Base-by-base conservation (phyloP, 768 basidiomycete genomes). In the Auriscalpium microsporum region DNA sequence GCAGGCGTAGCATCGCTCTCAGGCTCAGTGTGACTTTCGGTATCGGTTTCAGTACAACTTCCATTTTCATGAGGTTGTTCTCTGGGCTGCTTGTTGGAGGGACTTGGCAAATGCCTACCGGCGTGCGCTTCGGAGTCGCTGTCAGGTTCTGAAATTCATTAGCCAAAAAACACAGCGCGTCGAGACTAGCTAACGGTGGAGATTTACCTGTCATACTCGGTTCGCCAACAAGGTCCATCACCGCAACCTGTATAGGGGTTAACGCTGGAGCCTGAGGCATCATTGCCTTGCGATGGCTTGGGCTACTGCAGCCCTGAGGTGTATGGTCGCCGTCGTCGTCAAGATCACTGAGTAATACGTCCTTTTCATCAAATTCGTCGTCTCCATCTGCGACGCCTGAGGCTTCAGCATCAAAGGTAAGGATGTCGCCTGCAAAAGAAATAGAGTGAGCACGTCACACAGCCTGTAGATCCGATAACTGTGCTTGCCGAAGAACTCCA, bases 131-230 rank as follows among this genome's bases (percentile, higher is more conserved):
- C 35, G 5, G 23, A 17, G 1, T 52, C 52, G 52, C 60, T 59
- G 56, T 73, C 72, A 34, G 72, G 47, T 58, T 75, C 72, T 47
- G 48, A 37, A 37, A 33, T 17, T 23, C 28, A 47, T 33, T 53
- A 10, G 37, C 17, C 28, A 52, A 36, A 21, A 52, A 36, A 21
- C 14, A 44, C 40, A 42, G 28, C 2, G 7, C 28, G 28, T 28
- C 28, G 28, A 42, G 40, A 42, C 48, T 34, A 40, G 7, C 28
- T 7, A 28, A 28, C 28, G 28, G 28, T 28, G 28, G 28, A 7
- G 14, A n/a, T 45, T 53, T 54, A 62, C 52, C 57, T 17, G 60
- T 63, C 11, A 38, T 45, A 38, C 46, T 63, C 38, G 35, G 45
- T 45, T 61, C 50, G 14, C 19, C 38, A 17, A 21, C 48, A 4